Percentiles rank a stretch among this genome's conserved stretches.
These are phyloP conservation scores for Alloascoidea africana DNA, from an alignment of 805 yeast genomes.

Conservation along the genomic window DNA sequence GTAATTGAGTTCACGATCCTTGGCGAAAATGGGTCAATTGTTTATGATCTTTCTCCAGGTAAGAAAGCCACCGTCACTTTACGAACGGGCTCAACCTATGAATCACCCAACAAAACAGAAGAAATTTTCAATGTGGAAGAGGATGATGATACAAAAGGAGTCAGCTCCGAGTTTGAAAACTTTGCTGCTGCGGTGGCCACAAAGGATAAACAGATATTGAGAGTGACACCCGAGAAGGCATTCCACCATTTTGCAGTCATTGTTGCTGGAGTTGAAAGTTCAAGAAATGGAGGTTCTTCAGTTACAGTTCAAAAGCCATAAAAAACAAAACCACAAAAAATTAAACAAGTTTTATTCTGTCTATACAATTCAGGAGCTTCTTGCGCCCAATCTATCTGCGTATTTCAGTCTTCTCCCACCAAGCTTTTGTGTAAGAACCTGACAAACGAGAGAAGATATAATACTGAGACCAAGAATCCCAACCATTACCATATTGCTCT, in stretches of 20 bases:
- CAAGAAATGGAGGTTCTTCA: conserved; percentile 21
- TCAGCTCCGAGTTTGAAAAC: conserved; percentile 36
- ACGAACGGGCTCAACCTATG: conserved; percentile 10
- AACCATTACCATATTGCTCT: conserved; percentile 77
- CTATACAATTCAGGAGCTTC: too few species aligned
- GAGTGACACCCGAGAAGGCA: conserved; percentile 57
- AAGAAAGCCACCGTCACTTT: conserved; percentile 21
- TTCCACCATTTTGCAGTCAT: conserved; percentile 90
- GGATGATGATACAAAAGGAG: conserved; percentile 35
- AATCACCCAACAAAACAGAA: background rate
- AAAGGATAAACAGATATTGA: conserved; percentile 43
- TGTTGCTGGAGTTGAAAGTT: conserved; percentile 71
- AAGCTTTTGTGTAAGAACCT: conserved; percentile 16
- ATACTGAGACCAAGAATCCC: conserved; percentile 65
- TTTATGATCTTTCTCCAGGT: conserved; percentile 49
- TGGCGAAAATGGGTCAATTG: conserved; percentile 68
- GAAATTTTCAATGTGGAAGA: conserved; percentile 16
- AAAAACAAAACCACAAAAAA: conserved; percentile 3
- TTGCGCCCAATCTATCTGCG: conserved; percentile 3
- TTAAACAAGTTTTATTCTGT: too few species aligned
- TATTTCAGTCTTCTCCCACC: conserved; percentile 14
- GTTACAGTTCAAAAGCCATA: conserved; percentile 17
- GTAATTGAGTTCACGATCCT: conserved; percentile 49
- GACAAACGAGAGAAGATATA: conserved; percentile 25
- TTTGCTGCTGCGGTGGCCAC: conserved; percentile 43